A percentile compares a stretch with the other conserved stretches of the same genome.
phyloP scores from a whole-genome alignment of 768 basidiomycete species.

The Trametes meyenii region DNA sequence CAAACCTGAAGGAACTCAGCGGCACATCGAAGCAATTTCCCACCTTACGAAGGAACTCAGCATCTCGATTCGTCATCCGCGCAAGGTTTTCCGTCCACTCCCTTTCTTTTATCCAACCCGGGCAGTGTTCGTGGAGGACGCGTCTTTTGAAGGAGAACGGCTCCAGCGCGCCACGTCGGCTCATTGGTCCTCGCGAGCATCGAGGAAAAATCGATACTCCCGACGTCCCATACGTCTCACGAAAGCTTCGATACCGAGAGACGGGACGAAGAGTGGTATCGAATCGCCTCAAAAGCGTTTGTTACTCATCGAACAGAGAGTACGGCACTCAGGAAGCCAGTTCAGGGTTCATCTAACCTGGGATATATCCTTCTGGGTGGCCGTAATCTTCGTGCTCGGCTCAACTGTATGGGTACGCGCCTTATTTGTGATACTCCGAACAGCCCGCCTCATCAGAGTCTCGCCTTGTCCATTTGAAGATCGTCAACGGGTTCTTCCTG shows the following conservation, averaged over 20 bases:
- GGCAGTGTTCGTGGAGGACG: conserved; percentile 30
- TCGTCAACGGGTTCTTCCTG: conserved; percentile 57
- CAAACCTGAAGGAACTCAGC: not conserved
- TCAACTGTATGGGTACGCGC: conserved; percentile 27
- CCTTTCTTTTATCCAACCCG: conserved; percentile 42
- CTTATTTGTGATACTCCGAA: conserved; percentile 42
- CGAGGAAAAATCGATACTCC: conserved; percentile 29
- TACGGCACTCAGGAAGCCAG: conserved; percentile 19
- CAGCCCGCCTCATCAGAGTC: not conserved
- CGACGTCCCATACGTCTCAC: conserved; percentile 14
- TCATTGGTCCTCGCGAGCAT: conserved; percentile 44
- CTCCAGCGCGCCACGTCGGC: conserved; percentile 18
- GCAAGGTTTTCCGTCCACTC: conserved; percentile 13
- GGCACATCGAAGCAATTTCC: not conserved
- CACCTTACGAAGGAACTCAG: not conserved
- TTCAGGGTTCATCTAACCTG: conserved; percentile 28
- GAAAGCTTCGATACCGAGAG: not conserved
- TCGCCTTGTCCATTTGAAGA: conserved; percentile 40
- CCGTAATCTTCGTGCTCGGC: conserved; percentile 29
- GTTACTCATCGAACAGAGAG: conserved; percentile 19
- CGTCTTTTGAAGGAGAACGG: not conserved
- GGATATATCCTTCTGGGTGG: conserved; percentile 33
- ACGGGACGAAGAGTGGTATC: not conserved
- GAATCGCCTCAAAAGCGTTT: not conserved
- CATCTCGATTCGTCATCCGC: conserved; percentile 8